Base-by-base conservation (phyloP, 257 asterid species). In the Solanum rostratum region DNA sequence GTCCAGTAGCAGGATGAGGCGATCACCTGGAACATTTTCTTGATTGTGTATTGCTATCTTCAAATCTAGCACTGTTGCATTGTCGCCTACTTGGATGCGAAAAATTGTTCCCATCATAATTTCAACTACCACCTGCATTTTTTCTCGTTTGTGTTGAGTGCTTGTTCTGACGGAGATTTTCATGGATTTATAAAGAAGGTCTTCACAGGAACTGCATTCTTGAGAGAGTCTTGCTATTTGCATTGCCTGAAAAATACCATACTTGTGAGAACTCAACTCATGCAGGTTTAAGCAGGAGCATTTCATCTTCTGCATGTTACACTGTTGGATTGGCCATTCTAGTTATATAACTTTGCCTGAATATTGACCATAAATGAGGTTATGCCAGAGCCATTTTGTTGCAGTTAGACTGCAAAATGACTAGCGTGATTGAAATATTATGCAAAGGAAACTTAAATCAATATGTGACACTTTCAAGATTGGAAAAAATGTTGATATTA, bases 61-160 rank as follows among this genome's bases (percentile, higher is more conserved):
- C 14, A 94, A 88, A 73, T 92, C 93, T 24, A 84, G 87, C 1
- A 94, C 90, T 0, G 92, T 91, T 10, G 91, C 91, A 65, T 91
- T 90, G 33, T 90, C 92, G 60, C 76, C 85, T 11, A 91, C 88
- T 70, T 91, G 90, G 20, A 93, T 59, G 46, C 88, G 82, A 87
- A 95, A 92, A 10, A 91, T 82, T 14, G 63, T 76, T 30, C 97
- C 95, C 8, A 95, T 92, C 11, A 92, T 55, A 83, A 95, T 86
- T 86, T 94, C 94, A 45, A 88, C 88, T 6, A 84, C 86, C 60
- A 94, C 84, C 91, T 91, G 93, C 94, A 91, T 94, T 46, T 82
- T 84, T 15, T 37, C 30, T 41, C 82, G 10, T 73, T 13, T 55
- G 55, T 84, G 9, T n/a, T 73, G 68, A 15, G 33, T 86, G 41